Base-by-base conservation (phyloP, 345 rosid species). In the Euphorbia tirucalli region DNA sequence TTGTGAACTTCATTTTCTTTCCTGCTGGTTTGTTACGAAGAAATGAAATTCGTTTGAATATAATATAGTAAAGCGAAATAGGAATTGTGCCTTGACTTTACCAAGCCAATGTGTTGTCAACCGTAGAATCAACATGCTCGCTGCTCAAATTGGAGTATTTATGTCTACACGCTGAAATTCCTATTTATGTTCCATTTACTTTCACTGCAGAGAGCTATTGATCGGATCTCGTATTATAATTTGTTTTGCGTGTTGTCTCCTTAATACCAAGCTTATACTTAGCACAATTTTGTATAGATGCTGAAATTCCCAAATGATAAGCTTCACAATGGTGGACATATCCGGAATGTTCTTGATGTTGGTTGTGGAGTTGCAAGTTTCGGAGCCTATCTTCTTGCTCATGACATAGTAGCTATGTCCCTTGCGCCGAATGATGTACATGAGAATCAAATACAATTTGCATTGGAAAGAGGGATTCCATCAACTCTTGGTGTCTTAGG, bases 291-390 rank as follows among this genome's bases (percentile, higher is more conserved):
- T 77, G n/a, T 75, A 13, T 81, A 95, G 99, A 95, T 95, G 99
- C 96, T 95, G 64, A 95, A 90, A 78, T 92, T 92, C 81, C 94
- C 98, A 22, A 83, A 82, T 13, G 96, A 92, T 79, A 92, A 87
- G 77, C 97, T 95, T 74, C 76, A 89, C 79, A 92, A 95, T 73
- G 84, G 88, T 13, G 98, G 99, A 62, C 83, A 85, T 72, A 65
- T 92, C 76, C 80, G 97, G 63, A 95, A 80, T 69, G 99, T 90
- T 73, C 97, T 95, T 72, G 99, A 95, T 68, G 93, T 95, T 77
- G 99, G 99, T 32, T 95, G 99, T 28, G 99, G 99, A 32, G 99
- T 95, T 68, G 99, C 99, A n/a, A 92, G 99, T 78, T 95, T 95
- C 25, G 99, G 99, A 59, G 99, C 98, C 16, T 90, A 95, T 78